phyloP scores from a whole-genome alignment of 495 filamentous ascomycete genomes.

The Penicillium mononematosum region DNA sequence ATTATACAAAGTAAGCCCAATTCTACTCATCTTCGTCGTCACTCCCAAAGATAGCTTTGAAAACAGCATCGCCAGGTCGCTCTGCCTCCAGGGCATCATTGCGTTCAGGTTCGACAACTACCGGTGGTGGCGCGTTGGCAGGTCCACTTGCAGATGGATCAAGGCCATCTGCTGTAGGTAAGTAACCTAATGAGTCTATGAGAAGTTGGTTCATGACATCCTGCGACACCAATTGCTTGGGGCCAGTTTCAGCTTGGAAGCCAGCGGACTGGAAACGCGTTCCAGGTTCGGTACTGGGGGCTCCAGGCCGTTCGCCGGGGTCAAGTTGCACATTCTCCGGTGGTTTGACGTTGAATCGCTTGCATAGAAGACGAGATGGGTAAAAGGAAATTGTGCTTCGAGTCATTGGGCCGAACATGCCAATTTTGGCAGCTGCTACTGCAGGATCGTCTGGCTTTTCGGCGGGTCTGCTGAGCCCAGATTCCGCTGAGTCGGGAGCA shows the following conservation, averaged over 20 bases:
- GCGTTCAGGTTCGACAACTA: constrained; percentile 64
- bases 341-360: constrained; percentile 82
- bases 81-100: constrained; percentile 86
- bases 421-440: constrained; percentile 81
- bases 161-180: constrained; percentile 17
- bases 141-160: constrained; percentile 9
- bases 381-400: constrained; percentile 69
- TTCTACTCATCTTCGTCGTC: constrained; percentile 68
- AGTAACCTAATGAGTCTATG: constrained; percentile 27
- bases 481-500: constrained; percentile 35
- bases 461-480: constrained; percentile 54
- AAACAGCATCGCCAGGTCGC: constrained; percentile 83
- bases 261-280: constrained; percentile 39
- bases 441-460: constrained; percentile 74
- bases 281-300: constrained; percentile 21
- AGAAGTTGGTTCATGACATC: constrained; percentile 43
- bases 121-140: constrained; percentile 3
- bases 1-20: not conserved
- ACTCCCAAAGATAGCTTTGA: constrained; percentile 91
- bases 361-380: constrained; percentile 83
- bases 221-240: constrained; percentile 42
- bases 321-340: constrained; percentile 69
- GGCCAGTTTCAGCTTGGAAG: constrained; percentile 32
- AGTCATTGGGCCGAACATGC: constrained; percentile 92
- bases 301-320: constrained; percentile 37